Base-by-base conservation (phyloP, 164 flowering plant genomes). In the Macadamia tetraphylla region DNA sequence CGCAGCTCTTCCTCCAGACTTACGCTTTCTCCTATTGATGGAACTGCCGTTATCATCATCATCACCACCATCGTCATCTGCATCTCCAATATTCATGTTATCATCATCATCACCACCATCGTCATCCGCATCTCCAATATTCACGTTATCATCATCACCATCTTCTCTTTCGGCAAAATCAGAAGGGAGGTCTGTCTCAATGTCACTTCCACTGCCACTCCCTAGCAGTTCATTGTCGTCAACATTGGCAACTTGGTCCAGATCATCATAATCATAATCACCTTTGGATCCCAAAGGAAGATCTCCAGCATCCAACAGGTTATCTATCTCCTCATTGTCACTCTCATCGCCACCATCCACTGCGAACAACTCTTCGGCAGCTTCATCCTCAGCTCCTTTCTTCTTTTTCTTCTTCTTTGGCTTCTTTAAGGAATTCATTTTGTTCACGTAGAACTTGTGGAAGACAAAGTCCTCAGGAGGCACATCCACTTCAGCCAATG, bases 391-490 rank as follows among this genome's bases (percentile, higher is more conserved):
- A 6, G 77, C 75, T 35, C 58, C 74, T 58, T 74, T 80, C 81
- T 86, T 83, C 89, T 88, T 88, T 71, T 87, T 90, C 80, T 91
- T 89, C 85, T 88, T 92, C 82, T 92, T 95, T 40, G 77, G 75
- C 67, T 87, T 88, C 82, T 83, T 87, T 29, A 89, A 69, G 66
- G 93, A 81, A 58, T 66, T 79, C 90, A 75, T 81, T 77, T 92
- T 95, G 63, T 88, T 89, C 77, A 75, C 60, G 68, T 92, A 95
- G 75, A 95, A 95, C 76, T 81, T 92, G 85, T 92, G 98, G 81
- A 92, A 92, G 52, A 91, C 93, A 6, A 92, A 81, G 77, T 95
- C 98, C 77, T 95, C 99, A 1, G 97, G 94, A 3, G 96, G 83
- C 15, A 95, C 99, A 69, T 92, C 96, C 11, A 31, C 79, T 75